Evolutionary conservation across 768 basidiomycete species (phyloP).

Genomic region (Leucosporidium yakuticum): DNA sequence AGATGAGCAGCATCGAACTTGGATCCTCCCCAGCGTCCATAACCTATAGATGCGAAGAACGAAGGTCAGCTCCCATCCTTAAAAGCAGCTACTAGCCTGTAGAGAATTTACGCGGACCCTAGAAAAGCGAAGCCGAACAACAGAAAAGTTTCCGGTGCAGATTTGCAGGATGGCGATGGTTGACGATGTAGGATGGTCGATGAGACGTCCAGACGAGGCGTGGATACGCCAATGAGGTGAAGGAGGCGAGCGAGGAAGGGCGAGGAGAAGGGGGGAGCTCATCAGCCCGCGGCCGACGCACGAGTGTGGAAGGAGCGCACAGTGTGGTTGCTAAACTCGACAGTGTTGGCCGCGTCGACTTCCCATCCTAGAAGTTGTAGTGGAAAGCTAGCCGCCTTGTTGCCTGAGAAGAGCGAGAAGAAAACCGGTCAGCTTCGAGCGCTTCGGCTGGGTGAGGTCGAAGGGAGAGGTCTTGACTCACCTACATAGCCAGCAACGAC

Average conservation of each 20-base stretch:
- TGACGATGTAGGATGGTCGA: neutral
- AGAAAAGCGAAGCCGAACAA: neutral
- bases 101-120: constrained; percentile 26
- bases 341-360: constrained; percentile 70
- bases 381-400: constrained; percentile 59
- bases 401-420: constrained; percentile 39
- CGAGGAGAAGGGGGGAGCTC: neutral
- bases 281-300: neutral
- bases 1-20: constrained; percentile 73
- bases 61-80: neutral
- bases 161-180: too few species aligned
- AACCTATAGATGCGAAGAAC: constrained; percentile 55
- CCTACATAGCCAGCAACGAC: constrained; percentile 93
- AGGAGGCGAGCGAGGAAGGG: neutral
- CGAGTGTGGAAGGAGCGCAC: constrained; percentile 48
- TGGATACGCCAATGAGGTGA: neutral
- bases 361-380: constrained; percentile 72
- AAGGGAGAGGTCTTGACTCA: constrained; percentile 51
- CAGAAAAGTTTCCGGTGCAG: neutral
- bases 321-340: constrained; percentile 90
- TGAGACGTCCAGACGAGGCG: neutral
- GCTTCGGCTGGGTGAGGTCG: too few species aligned
- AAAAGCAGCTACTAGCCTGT: too few species aligned
- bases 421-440: too few species aligned
- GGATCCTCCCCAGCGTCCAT: constrained; percentile 71